Evolutionary conservation across 306 rosid species (phyloP).

Genomic region (Acacia confusa): DNA sequence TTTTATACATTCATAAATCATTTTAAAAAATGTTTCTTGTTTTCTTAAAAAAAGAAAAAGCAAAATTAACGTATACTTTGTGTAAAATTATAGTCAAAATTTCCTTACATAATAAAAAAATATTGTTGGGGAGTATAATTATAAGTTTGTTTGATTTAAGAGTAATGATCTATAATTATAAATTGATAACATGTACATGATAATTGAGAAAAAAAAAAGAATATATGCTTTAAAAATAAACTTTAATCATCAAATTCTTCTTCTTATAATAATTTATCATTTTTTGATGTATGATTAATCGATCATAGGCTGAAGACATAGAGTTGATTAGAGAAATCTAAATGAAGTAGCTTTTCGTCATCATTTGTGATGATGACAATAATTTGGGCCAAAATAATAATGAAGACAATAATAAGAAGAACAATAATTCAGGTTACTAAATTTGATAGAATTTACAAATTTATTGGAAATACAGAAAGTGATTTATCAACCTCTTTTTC

Average conservation of each 20-base stretch:
- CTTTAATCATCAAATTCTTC: background rate
- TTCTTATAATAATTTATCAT: background rate
- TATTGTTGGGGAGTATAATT: no score
- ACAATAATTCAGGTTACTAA: background rate
- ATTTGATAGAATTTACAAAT: background rate
- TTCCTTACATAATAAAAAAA: background rate
- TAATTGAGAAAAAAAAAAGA: no score
- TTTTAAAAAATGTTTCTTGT: background rate
- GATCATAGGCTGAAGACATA: slow-evolving; percentile 14
- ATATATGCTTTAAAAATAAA: background rate
- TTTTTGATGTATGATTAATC: background rate
- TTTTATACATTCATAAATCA: background rate
- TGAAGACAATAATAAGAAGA: background rate
- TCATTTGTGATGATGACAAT: background rate
- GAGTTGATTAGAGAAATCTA: slow-evolving; percentile 19
- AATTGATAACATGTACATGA: background rate
- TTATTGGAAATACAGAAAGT: background rate
- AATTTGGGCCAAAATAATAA: background rate
- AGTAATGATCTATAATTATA: background rate
- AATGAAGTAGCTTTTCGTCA: background rate
- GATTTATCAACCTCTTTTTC: background rate
- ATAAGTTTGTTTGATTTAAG: background rate
- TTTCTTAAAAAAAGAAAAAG: background rate
- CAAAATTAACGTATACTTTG: background rate
- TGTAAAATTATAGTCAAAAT: background rate